Percentiles rank a stretch among this genome's conserved stretches.
Evolutionary conservation across 495 filamentous ascomycete species (phyloP).

Genomic region (Hyaloscypha bicolor): DNA sequence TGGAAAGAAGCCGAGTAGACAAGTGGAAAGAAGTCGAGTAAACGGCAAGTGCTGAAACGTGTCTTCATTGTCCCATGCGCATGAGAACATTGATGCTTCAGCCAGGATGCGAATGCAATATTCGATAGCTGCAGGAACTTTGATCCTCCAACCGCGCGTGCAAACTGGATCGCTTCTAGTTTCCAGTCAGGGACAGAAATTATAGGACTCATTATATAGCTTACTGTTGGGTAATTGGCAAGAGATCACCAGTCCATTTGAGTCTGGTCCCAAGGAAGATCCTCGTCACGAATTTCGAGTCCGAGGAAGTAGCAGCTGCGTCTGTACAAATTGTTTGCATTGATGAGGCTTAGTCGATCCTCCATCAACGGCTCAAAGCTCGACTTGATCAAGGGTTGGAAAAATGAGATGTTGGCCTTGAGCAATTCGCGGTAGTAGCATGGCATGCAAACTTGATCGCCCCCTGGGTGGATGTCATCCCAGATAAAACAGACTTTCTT

Average conservation of each 20-base stretch:
- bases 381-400: background rate
- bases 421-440: background rate
- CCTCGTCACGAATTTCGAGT: background rate
- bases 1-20: too few species aligned
- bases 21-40: too few species aligned
- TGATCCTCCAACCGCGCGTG: too few species aligned
- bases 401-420: background rate
- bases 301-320: background rate
- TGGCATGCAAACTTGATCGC: background rate
- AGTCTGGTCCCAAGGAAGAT: constrained; percentile 10
- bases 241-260: constrained; percentile 7
- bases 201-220: background rate
- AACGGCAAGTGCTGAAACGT: too few species aligned
- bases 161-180: too few species aligned
- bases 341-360: background rate
- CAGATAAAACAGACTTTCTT: too few species aligned
- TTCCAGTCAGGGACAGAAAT: background rate
- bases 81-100: too few species aligned
- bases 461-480: too few species aligned
- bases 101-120: too few species aligned
- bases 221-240: background rate
- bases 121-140: too few species aligned
- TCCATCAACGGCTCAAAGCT: background rate
- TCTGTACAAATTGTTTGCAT: background rate
- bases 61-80: too few species aligned